Conservation (phyloP, 768 basidiomycete species). For the Kockovaella imperatae region DNA sequence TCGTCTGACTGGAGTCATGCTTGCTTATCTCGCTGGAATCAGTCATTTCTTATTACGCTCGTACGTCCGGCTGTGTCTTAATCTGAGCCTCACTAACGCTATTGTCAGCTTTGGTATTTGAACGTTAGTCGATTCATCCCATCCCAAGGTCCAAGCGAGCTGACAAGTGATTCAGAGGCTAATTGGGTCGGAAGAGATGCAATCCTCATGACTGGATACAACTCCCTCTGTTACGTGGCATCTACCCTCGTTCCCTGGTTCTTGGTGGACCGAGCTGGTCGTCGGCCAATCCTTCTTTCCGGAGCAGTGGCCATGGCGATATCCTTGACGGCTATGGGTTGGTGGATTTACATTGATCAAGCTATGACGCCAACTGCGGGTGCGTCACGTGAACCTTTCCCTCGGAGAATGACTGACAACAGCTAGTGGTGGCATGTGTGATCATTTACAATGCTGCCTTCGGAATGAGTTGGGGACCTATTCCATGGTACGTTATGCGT, state of each 20-base stretch:
- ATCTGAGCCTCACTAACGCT: neutral
- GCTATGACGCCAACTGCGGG: constrained; percentile 66
- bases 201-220: constrained; percentile 91
- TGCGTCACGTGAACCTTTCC: neutral
- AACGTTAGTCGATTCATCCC: too few species aligned
- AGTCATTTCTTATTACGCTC: constrained; percentile 93
- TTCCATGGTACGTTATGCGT: constrained; percentile 66
- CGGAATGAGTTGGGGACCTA: constrained; percentile 75
- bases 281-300: constrained; percentile 74
- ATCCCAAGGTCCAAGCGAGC: neutral
- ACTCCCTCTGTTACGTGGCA: constrained; percentile 55
- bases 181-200: constrained; percentile 93
- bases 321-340: constrained; percentile 71
- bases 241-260: constrained; percentile 92
- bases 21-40: constrained; percentile 1
- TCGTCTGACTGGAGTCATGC: neutral
- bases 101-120: neutral
- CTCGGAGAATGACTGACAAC: neutral
- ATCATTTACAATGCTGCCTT: constrained; percentile 90
- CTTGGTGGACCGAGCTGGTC: constrained; percentile 83
- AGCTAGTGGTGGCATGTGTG: constrained; percentile 71
- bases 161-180: constrained; percentile 56
- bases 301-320: constrained; percentile 84
- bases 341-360: constrained; percentile 88
- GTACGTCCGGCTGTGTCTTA: constrained; percentile 55